Conservation (phyloP, 2,329 filamentous ascomycete genomes). For the Colletotrichum destructivum region DNA sequence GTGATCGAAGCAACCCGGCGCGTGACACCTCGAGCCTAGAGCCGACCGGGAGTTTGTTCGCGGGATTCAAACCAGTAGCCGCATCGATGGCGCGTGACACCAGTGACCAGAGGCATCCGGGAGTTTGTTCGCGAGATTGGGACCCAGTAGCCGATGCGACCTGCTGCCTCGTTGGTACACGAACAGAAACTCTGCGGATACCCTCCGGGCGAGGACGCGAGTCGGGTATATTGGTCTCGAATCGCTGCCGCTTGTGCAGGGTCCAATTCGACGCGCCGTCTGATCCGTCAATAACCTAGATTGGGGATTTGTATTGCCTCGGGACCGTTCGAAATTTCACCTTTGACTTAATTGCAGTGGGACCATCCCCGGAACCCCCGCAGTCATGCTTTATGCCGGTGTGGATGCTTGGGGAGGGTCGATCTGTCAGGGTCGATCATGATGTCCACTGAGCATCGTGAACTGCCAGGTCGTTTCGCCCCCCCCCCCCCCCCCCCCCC, state of each 20-base stretch:
- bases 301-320: not conserved
- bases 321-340: too few species aligned
- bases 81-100: not conserved
- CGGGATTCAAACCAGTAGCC: not conserved
- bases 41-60: not conserved
- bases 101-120: too few species aligned
- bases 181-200: too few species aligned
- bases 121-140: not conserved
- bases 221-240: not conserved
- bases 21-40: not conserved
- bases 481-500: too few species aligned
- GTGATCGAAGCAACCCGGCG: not conserved
- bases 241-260: not conserved
- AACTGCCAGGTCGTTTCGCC: not conserved
- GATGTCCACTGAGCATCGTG: slow-evolving; percentile 18
- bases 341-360: too few species aligned
- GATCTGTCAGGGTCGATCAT: slow-evolving; percentile 22
- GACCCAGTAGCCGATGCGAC: not conserved
- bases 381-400: slow-evolving; percentile 17
- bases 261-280: slow-evolving; percentile 17
- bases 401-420: slow-evolving; percentile 28
- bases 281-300: slow-evolving; percentile 18
- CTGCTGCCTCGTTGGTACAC: not conserved
- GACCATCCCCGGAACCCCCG: slow-evolving; percentile 11
- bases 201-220: too few species aligned